Conservation (phyloP, 192 early-diverging fungal genomes). For the Phlyctochytrium planicorne region DNA sequence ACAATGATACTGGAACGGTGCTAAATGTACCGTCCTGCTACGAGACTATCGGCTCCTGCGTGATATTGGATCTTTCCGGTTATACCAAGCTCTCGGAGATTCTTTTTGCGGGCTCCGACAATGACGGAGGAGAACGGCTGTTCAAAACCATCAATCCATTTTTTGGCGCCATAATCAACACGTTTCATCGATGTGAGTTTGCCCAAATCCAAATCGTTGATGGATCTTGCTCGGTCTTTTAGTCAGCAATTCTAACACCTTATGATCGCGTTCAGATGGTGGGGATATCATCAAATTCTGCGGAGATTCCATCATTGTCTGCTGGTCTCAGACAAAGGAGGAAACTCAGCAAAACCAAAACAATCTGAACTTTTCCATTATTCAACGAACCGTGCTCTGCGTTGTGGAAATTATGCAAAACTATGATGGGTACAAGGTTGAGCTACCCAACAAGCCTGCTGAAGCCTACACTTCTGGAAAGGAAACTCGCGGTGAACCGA, state of each 20-base stretch:
- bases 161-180: not conserved
- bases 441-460: not conserved
- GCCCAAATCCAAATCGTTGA: too few relatives aligned
- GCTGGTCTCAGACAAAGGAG: not conserved
- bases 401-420: not conserved
- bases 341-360: not conserved
- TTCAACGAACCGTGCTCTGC: not conserved
- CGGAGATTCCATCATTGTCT: not conserved
- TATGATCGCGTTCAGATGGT: not conserved
- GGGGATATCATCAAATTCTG: not conserved
- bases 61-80: not conserved
- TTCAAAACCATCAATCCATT: not conserved
- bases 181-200: not conserved
- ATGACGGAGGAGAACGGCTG: not conserved
- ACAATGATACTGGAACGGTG: too few relatives aligned
- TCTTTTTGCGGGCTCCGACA: not conserved
- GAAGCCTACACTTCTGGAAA: not conserved
- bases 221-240: too few relatives aligned
- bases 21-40: too few relatives aligned
- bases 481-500: not conserved
- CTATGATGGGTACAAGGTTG: not conserved
- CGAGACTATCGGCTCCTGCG: not conserved
- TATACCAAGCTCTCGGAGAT: not conserved
- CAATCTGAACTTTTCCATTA: not conserved
- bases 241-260: not conserved